Conservation (phyloP, 805 yeast species). For the Saccharomycopsis amapae region DNA sequence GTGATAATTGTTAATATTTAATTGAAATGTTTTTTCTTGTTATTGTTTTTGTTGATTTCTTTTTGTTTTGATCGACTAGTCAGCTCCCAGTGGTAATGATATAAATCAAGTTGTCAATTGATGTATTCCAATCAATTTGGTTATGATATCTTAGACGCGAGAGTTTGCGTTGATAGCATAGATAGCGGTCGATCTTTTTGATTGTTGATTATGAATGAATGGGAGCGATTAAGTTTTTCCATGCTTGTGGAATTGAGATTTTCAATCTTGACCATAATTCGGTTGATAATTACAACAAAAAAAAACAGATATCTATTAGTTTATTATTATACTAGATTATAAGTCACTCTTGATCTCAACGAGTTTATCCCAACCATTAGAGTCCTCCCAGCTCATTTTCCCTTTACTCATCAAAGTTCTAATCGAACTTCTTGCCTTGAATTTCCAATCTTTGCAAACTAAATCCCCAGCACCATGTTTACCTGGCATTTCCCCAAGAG, state of each 20-base stretch:
- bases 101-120: no score
- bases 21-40: no score
- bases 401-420: constrained; percentile 77
- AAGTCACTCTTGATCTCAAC: constrained; percentile 42
- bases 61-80: no score
- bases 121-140: no score
- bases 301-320: neutral
- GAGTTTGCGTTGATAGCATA: no score
- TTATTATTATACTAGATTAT: neutral
- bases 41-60: no score
- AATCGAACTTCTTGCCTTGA: constrained; percentile 66
- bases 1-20: no score
- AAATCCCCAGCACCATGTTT: constrained; percentile 70
- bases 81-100: no score
- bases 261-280: neutral
- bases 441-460: constrained; percentile 92
- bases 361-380: constrained; percentile 68
- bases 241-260: neutral
- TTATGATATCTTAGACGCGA: no score
- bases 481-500: constrained; percentile 79
- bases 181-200: no score
- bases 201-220: no score
- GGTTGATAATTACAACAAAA: neutral
- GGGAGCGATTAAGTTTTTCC: neutral
- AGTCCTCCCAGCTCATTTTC: constrained; percentile 68